Evolutionary conservation across 345 rosid genomes (phyloP), one percentile per base, ranked within the genome.

Genomic region (Trapa bicornis): DNA sequence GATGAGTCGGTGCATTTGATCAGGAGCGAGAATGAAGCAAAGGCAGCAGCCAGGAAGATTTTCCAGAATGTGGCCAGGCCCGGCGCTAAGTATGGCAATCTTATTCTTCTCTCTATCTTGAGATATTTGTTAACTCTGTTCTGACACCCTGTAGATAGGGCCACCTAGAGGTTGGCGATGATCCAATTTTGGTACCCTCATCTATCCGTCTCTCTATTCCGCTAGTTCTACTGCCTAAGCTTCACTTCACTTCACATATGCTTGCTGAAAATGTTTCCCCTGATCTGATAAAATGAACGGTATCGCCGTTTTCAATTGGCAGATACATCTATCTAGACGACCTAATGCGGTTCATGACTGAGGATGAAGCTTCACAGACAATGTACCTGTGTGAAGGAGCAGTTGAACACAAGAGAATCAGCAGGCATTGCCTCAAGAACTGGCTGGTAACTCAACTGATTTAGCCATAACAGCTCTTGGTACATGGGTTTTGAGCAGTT

Each of bases 21-120:
- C 52, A 72, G 82, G 68, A 94, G 88, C 65, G 99, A 94, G 71
- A 67, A 73, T 17, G 92, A 94, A 76, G 99, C 97, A 8, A 94
- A 86, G 68, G 79, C 84, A 69, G 96, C 97, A 14, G 96, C 99
- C 2, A 86, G 89, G 66, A 94, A 86, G 77, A 94, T 94, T 43
- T 94, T 88, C 75, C 71, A 76, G 68, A 94, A 91, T 68, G 89
- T 88, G 0, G 91, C 96, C 69, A 76, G 74, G 61, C 71, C 69
- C 0, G 80, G 94, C 2, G 62, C 86, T 57, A 88, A 80, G 97
- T 93, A 58, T 62, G 78, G 68, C n/a, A 6, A 47, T 14, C 2
- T 13, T 33, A 29, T 36, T 56, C 15, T 0, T 47, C 43, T 22
- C 29, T 33, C n/a, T 48, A 42, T 43, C 42, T 57, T 33, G 39